These are phyloP conservation scores for Plectosphaerella plurivora DNA, from an alignment of 2,329 filamentous ascomycete species.

Conservation along the genomic window DNA sequence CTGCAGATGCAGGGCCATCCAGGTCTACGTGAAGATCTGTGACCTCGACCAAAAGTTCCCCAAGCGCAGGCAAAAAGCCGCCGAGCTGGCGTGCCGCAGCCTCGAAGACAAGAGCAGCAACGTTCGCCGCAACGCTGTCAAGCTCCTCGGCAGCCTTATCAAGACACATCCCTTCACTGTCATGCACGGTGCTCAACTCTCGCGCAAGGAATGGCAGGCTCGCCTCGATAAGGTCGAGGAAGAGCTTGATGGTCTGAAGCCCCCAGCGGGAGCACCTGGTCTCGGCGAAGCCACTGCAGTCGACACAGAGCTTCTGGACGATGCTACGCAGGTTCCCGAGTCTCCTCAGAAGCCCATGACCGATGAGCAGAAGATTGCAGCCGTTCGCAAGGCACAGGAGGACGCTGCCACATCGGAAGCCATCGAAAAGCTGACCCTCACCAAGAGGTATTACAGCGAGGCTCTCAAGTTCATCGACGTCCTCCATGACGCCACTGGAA, in stretches of 20 bases:
- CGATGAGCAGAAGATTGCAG: slow-evolving; percentile 71
- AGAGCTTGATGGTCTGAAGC: slow-evolving; percentile 76
- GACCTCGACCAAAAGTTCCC: slow-evolving; percentile 96
- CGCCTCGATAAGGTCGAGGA: slow-evolving; percentile 78
- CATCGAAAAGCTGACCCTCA: slow-evolving; percentile 81
- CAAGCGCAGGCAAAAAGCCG: slow-evolving; percentile 81
- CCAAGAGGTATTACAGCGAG: slow-evolving; percentile 87
- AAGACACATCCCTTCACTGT: slow-evolving; percentile 92
- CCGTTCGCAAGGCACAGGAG: slow-evolving; percentile 74
- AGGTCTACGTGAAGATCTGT: slow-evolving; percentile 88
- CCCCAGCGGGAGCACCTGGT: slow-evolving; percentile 68
- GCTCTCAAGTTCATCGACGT: slow-evolving; percentile 92
- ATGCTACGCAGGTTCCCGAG: slow-evolving; percentile 72
- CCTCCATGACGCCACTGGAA: slow-evolving; percentile 74
- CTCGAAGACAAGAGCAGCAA: slow-evolving; percentile 98
- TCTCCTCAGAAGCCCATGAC: slow-evolving; percentile 70
- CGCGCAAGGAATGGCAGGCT: slow-evolving; percentile 78
- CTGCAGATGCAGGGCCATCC: slow-evolving; percentile 84
- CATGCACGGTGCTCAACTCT: slow-evolving; percentile 83
- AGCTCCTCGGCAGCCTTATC: slow-evolving; percentile 80
- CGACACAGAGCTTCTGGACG: slow-evolving; percentile 76
- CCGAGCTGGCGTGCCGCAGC: slow-evolving; percentile 82
- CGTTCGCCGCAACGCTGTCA: slow-evolving; percentile 91
- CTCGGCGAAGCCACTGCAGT: slow-evolving; percentile 66
- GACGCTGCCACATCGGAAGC: slow-evolving; percentile 86